Evolutionary conservation across 176 grass and related monocot genomes (phyloP).

Genomic region (Rhynchospora tenuis): DNA sequence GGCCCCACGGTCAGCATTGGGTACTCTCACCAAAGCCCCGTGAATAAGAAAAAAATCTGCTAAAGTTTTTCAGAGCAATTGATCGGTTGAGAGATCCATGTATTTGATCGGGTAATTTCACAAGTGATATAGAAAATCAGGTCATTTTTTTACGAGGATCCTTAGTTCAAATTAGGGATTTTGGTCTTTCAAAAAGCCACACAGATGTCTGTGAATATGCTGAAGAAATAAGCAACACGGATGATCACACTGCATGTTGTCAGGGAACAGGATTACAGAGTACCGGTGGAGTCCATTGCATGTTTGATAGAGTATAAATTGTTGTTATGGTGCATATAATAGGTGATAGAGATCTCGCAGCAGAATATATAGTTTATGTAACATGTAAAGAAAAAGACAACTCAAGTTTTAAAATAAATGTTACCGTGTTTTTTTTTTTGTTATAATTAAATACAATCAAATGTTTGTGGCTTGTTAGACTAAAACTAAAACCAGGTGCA

Average conservation of each 20-base stretch:
- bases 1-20: constrained; percentile 86
- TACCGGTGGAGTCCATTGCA: neutral
- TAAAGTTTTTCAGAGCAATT: neutral
- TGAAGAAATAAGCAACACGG: neutral
- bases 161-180: neutral
- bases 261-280: neutral
- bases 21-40: constrained; percentile 70
- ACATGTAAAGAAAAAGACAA: neutral
- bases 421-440: neutral
- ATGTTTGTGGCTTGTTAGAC: neutral
- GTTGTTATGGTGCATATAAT: neutral
- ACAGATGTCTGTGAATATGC: neutral
- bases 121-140: neutral
- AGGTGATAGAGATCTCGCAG: neutral
- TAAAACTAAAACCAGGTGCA: neutral
- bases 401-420: neutral
- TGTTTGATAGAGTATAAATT: neutral
- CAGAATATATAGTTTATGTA: neutral
- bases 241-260: neutral
- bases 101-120: neutral
- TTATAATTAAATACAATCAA: neutral
- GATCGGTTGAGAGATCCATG: neutral
- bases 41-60: neutral
- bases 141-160: neutral
- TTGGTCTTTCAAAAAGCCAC: neutral